Conservation (phyloP, 2,329 filamentous ascomycete species). For the Tolypocladium sp. region DNA sequence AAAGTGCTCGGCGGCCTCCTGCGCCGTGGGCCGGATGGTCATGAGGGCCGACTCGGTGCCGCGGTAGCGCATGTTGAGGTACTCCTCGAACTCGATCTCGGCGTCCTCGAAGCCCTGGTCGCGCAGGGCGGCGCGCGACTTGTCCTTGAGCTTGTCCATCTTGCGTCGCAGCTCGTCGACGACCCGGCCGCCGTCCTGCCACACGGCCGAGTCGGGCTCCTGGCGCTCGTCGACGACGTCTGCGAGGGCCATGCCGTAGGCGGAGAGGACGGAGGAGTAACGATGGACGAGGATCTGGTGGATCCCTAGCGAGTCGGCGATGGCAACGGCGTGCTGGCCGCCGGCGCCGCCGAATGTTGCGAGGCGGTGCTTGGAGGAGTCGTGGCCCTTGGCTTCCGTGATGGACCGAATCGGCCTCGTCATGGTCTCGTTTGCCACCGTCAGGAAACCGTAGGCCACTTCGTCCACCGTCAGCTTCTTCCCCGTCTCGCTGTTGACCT, state of each 20-base stretch:
- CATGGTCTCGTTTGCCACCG: constrained; percentile 27
- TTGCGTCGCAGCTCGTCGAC: constrained; percentile 58
- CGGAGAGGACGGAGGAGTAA: constrained; percentile 35
- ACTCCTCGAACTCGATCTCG: constrained; percentile 31
- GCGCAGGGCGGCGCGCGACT: constrained; percentile 55
- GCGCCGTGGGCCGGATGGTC: constrained; percentile 64
- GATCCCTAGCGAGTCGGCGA: constrained; percentile 34
- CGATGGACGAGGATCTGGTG: constrained; percentile 31
- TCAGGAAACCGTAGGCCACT: constrained; percentile 26
- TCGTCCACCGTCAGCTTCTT: constrained; percentile 19
- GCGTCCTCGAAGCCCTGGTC: constrained; percentile 69
- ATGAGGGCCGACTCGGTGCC: constrained; percentile 88
- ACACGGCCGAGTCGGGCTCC: constrained; percentile 44
- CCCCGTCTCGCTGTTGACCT: constrained; percentile 31
- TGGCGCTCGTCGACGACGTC: constrained; percentile 33
- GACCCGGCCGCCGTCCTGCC: constrained; percentile 48
- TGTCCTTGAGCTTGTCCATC: constrained; percentile 72
- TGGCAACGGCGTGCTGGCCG: constrained; percentile 33
- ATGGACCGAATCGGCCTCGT: constrained; percentile 24
- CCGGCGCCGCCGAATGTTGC: constrained; percentile 29
- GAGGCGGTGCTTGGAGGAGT: constrained; percentile 24
- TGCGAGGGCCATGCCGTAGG: constrained; percentile 36
- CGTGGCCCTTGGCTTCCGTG: constrained; percentile 25
- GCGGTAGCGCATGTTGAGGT: constrained; percentile 80
- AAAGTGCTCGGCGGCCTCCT: constrained; percentile 51